Conservation (phyloP, 805 yeast genomes). For the Cyberlindnera maclurae region DNA sequence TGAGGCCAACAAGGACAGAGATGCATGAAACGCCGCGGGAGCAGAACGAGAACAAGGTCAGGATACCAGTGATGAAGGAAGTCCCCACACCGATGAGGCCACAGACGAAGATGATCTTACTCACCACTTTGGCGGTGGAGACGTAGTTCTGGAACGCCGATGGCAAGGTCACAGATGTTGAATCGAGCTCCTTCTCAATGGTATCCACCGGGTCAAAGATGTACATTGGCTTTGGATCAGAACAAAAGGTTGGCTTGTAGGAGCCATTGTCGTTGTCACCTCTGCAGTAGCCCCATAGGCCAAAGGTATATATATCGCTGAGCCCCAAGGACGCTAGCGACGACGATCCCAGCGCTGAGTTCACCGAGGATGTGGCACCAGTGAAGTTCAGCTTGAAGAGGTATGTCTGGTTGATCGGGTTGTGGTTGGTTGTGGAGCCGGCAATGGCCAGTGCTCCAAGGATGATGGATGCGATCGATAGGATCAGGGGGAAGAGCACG, state of each 20-base stretch:
- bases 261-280: slow-evolving; percentile 25
- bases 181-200: slow-evolving; percentile 20
- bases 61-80: slow-evolving; percentile 34
- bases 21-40: slow-evolving; percentile 38
- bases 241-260: slow-evolving; percentile 40
- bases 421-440: slow-evolving; percentile 39
- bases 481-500: slow-evolving; percentile 24
- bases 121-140: slow-evolving; percentile 36
- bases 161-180: slow-evolving; percentile 38
- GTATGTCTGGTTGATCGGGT: slow-evolving; percentile 39
- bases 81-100: slow-evolving; percentile 41
- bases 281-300: slow-evolving; percentile 60
- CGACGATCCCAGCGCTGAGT: slow-evolving; percentile 1
- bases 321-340: slow-evolving; percentile 27
- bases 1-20: slow-evolving; percentile 37
- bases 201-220: slow-evolving; percentile 44
- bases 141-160: slow-evolving; percentile 40
- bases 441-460: slow-evolving; percentile 44
- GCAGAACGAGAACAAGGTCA: slow-evolving; percentile 38
- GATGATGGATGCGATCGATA: slow-evolving; percentile 37
- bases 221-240: slow-evolving; percentile 47
- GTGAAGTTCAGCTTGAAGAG: slow-evolving; percentile 41
- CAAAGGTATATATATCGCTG: slow-evolving; percentile 43
- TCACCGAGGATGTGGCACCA: slow-evolving; percentile 3
- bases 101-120: slow-evolving; percentile 54